These are phyloP conservation scores for Catunica adiposa DNA, from an alignment of 2,329 filamentous ascomycete species.

Conservation along the genomic window DNA sequence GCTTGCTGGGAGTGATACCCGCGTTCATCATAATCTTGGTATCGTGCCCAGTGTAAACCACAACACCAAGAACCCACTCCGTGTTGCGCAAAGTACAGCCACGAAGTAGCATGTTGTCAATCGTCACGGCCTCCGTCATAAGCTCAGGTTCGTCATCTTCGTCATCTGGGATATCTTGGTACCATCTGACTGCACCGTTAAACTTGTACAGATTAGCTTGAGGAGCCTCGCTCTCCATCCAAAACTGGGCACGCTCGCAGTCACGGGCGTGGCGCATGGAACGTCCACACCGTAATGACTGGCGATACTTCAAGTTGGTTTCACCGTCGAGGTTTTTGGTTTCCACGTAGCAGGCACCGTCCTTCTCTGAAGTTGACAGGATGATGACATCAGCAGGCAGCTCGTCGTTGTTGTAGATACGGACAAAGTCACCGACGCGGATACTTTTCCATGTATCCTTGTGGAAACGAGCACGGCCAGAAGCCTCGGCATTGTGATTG, in stretches of 20 bases:
- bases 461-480: conserved; percentile 70
- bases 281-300: conserved; percentile 72
- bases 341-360: conserved; percentile 92
- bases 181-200: conserved; percentile 77
- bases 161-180: conserved; percentile 50
- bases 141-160: conserved; percentile 46
- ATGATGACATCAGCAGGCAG: conserved; percentile 88
- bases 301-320: conserved; percentile 90
- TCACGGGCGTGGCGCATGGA: conserved; percentile 75
- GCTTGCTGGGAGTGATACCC: conserved; percentile 86
- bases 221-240: conserved; percentile 76
- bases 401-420: conserved; percentile 90
- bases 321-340: conserved; percentile 97
- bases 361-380: conserved; percentile 78
- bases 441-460: conserved; percentile 91
- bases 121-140: conserved; percentile 84
- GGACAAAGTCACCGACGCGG: conserved; percentile 88
- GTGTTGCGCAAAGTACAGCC: conserved; percentile 91
- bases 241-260: conserved; percentile 77
- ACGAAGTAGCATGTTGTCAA: conserved; percentile 88
- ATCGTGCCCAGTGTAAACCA: conserved; percentile 81
- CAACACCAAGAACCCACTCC: conserved; percentile 84
- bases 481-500: conserved; percentile 47
- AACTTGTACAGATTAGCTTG: conserved; percentile 94
- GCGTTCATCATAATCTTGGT: conserved; percentile 99